Base-by-base conservation (phyloP, 805 yeast species). In the Schwanniomyces pseudopolymorphus region DNA sequence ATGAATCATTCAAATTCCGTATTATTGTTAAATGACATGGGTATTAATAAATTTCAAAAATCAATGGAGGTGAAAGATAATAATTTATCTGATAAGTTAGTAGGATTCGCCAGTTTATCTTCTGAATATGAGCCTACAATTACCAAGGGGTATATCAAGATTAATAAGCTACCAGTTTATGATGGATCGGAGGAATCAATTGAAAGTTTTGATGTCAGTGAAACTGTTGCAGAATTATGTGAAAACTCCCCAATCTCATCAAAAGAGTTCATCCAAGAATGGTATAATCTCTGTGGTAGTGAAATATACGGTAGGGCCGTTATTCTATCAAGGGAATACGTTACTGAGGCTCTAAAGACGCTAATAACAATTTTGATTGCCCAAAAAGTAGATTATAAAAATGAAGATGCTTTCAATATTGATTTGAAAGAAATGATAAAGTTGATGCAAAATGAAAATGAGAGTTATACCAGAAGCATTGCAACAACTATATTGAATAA, bases 1-100 rank as follows among this genome's bases (percentile, higher is more conserved):
- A 84, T 87, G 70, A 88, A 89, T 59, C 97, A 92, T 63, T 87
- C 97, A 6, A 90, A 92, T 62, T 79, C 92, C 4, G 83, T 87
- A n/a, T 61, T 89, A 53, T 50, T 90, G 19, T 59, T 80, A 60
- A 62, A 62, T 10, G 61, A 59, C 38, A 46, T 55, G 57, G 51
- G 47, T 20, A 42, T 48, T 5, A 41, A 46, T 21, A 33, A 38
- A 5, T 25, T 44, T 11, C 40, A 36, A 14, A 42, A 41, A 16
- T 16, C 33, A 8, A 19, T 49, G 4, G 42, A 39, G 10, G 26
- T n/a, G 13, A 38, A 27, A 19, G 28, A 27, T 21, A 16, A 33
- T 14, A 39, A 35, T 4, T 21, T 31, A 16, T 6, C 28, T 11
- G 36, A 48, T 39, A 38, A 38, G 8, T 40, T 69, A 24, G 44